A percentile compares a stretch with the other conserved stretches of the same genome.
Conservation (phyloP, 345 rosid species). For the Ceriops zippeliana region DNA sequence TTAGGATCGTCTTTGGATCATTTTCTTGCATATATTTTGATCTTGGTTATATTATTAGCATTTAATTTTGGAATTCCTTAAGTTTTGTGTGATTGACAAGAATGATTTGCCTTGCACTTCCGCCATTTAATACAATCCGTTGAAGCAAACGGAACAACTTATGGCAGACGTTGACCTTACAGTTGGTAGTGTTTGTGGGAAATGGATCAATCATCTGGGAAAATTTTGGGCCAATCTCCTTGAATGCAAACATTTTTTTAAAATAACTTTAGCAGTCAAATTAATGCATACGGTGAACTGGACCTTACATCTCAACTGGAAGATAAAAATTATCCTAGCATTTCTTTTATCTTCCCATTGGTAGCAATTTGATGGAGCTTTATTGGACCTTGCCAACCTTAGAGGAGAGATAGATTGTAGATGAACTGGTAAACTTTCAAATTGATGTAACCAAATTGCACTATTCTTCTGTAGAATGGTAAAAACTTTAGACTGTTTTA, state of each 20-base stretch:
- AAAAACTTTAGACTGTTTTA: neutral
- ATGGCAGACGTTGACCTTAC: neutral
- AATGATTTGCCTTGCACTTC: neutral
- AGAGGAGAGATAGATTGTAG: neutral
- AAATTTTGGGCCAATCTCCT: neutral
- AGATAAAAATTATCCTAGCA: slow-evolving; percentile 5
- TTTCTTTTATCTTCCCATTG: slow-evolving; percentile 1
- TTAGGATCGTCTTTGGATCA: too few species aligned
- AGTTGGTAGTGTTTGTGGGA: neutral
- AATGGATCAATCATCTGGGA: neutral
- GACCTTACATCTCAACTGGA: neutral
- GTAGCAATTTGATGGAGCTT: neutral
- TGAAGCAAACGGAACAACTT: too few species aligned
- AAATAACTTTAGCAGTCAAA: neutral
- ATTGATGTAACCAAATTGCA: slow-evolving; percentile 5
- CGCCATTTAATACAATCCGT: too few species aligned
- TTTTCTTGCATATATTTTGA: neutral
- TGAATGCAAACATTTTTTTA: neutral
- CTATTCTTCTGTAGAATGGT: slow-evolving; percentile 18
- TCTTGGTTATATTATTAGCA: neutral
- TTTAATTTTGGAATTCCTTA: neutral
- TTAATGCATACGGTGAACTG: slow-evolving; percentile 1
- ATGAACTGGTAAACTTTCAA: neutral
- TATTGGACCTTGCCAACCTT: neutral
- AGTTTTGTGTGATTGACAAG: too few species aligned